These are phyloP conservation scores for Fusarium sp. DNA, from an alignment of 2,329 filamentous ascomycete species.

Conservation along the genomic window DNA sequence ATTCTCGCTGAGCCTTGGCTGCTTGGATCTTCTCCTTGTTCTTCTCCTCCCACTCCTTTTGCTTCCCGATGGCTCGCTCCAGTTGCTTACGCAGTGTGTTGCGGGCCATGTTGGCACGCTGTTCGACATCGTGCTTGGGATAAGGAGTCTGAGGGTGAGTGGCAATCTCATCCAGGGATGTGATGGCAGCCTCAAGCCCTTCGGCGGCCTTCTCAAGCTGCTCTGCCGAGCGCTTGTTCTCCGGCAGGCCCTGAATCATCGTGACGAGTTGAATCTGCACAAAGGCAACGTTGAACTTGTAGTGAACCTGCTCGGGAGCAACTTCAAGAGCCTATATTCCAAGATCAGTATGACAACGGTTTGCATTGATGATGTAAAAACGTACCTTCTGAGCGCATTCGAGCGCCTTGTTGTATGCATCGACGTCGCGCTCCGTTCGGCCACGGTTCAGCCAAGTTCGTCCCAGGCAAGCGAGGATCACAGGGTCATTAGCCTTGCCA, in stretches of 20 bases:
- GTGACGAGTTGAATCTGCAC: slow-evolving; percentile 95
- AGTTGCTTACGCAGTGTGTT: slow-evolving; percentile 96
- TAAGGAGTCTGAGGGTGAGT: slow-evolving; percentile 80
- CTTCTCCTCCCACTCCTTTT: slow-evolving; percentile 92
- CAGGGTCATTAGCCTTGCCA: slow-evolving; percentile 77
- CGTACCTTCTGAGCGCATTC: slow-evolving; percentile 73
- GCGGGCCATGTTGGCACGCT: slow-evolving; percentile 95
- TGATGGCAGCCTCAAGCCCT: slow-evolving; percentile 88
- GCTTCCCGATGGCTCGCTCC: slow-evolving; percentile 83
- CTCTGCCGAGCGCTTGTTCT: slow-evolving; percentile 80
- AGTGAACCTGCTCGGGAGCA: slow-evolving; percentile 86
- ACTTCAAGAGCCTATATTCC: slow-evolving; percentile 74
- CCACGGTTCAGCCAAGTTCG: slow-evolving; percentile 89
- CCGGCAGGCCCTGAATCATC: slow-evolving; percentile 78
- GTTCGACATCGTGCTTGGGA: slow-evolving; percentile 89
- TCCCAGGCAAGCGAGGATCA: slow-evolving; percentile 86
- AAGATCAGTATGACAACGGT: slow-evolving; percentile 18
- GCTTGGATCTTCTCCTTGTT: slow-evolving; percentile 89
- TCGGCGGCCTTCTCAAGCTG: slow-evolving; percentile 85
- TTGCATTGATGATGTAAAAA: neutral
- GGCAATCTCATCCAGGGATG: slow-evolving; percentile 73
- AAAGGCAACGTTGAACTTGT: slow-evolving; percentile 98
- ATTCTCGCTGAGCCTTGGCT: slow-evolving; percentile 83
- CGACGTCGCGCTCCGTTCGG: slow-evolving; percentile 69
- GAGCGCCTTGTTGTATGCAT: slow-evolving; percentile 68